Conservation (phyloP, 305 asterid species). For the Nicotiana rustica region DNA sequence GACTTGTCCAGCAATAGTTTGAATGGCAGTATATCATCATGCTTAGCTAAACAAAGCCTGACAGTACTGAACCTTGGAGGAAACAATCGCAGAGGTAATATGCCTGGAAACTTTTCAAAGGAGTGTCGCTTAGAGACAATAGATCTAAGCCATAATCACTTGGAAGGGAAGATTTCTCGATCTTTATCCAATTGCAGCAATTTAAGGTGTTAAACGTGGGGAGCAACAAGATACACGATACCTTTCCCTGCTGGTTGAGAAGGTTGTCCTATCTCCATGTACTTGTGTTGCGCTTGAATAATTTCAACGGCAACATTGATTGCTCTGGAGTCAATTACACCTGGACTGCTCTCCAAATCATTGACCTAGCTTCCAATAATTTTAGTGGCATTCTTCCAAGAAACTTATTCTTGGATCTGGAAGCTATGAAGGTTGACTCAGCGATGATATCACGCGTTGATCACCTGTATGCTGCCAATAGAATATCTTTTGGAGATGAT, state of each 20-base stretch:
- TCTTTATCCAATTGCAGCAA: constrained; percentile 33
- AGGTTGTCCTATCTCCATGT: constrained; percentile 21
- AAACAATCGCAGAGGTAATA: constrained; percentile 25
- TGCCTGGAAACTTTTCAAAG: constrained; percentile 7
- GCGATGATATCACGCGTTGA: not conserved
- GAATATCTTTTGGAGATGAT: not conserved
- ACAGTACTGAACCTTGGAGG: constrained; percentile 27
- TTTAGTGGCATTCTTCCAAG: constrained; percentile 36
- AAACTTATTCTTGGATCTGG: constrained; percentile 14
- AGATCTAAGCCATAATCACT: constrained; percentile 28
- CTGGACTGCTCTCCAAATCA: constrained; percentile 35
- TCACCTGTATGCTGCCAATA: constrained; percentile 5
- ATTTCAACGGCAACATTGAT: constrained; percentile 28
- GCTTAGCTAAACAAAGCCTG: constrained; percentile 25
- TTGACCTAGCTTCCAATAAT: constrained; percentile 40
- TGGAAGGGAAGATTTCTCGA: constrained; percentile 30
- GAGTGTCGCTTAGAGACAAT: constrained; percentile 6
- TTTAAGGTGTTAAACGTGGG: constrained; percentile 32
- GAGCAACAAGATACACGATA: constrained; percentile 21
- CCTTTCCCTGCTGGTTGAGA: constrained; percentile 31
- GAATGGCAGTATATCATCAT: constrained; percentile 30
- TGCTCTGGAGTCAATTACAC: not conserved
- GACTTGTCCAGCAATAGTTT: constrained; percentile 32
- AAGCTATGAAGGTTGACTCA: constrained; percentile 4
- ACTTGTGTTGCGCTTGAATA: constrained; percentile 28